phyloP scores from a whole-genome alignment of 768 basidiomycete species.

The Crassisporium funariophilum region DNA sequence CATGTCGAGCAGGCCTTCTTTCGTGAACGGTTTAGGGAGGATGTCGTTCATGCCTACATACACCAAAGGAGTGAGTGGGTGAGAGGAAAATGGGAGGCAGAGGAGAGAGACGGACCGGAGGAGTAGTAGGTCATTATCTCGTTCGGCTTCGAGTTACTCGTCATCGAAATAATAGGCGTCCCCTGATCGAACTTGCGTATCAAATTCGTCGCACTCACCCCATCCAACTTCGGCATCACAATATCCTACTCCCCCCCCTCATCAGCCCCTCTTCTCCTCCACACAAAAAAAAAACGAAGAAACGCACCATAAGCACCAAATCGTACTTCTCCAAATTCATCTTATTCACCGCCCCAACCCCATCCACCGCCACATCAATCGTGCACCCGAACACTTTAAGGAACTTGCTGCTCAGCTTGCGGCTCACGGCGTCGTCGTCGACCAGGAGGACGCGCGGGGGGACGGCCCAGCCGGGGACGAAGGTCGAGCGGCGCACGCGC shows the following conservation, averaged over 20 bases:
- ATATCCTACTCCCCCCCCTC: slow-evolving; percentile 69
- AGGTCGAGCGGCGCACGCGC: slow-evolving; percentile 74
- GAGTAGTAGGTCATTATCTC: slow-evolving; percentile 92
- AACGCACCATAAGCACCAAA: slow-evolving; percentile 87
- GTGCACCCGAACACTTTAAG: slow-evolving; percentile 94
- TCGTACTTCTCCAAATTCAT: slow-evolving; percentile 98
- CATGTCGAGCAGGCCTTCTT: slow-evolving; percentile 87
- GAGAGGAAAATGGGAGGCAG: background rate
- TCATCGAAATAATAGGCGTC: slow-evolving; percentile 99
- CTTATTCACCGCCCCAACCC: slow-evolving; percentile 88
- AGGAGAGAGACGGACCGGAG: slow-evolving; percentile 45
- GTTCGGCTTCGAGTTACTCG: slow-evolving; percentile 89
- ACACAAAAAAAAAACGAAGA: slow-evolving; percentile 9
- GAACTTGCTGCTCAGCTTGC: slow-evolving; percentile 89
- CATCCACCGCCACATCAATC: slow-evolving; percentile 93
- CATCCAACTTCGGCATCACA: slow-evolving; percentile 89
- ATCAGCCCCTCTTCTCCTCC: slow-evolving; percentile 3
- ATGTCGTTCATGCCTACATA: slow-evolving; percentile 90
- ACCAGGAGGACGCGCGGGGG: slow-evolving; percentile 91
- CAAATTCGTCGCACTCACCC: slow-evolving; percentile 87
- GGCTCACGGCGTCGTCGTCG: slow-evolving; percentile 92
- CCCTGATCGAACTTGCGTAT: slow-evolving; percentile 94
- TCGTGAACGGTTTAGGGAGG: slow-evolving; percentile 96
- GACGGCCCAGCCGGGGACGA: slow-evolving; percentile 89
- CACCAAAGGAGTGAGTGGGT: background rate